A percentile compares a stretch with the other conserved stretches of the same genome.
Conservation (phyloP, 164 flowering plant species). For the Hamamelis virginiana region DNA sequence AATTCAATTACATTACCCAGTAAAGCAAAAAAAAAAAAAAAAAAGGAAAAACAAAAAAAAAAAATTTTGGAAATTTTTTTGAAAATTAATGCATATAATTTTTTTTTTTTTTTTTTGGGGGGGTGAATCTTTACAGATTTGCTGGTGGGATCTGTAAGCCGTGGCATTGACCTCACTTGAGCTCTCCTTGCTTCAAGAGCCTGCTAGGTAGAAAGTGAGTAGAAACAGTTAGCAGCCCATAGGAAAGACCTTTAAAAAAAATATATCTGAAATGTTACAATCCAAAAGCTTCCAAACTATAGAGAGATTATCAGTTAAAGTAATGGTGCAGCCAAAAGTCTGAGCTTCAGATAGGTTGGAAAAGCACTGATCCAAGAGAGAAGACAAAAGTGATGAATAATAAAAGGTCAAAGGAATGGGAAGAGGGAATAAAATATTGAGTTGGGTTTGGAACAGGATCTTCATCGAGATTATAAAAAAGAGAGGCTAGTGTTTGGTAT, state of each 20-base stretch:
- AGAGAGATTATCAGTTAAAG: background rate
- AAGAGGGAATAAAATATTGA: conserved; percentile 1
- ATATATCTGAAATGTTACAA: background rate
- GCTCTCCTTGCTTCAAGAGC: conserved; percentile 1
- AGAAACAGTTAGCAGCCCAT: background rate
- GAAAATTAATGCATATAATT: too few species aligned
- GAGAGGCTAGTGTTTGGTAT: background rate
- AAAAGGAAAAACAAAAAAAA: too few species aligned
- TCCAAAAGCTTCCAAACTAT: too few species aligned
- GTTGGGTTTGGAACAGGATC: conserved; percentile 8
- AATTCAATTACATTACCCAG: background rate
- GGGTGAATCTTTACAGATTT: background rate
- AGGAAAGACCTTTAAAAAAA: background rate
- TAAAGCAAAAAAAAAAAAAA: too few species aligned
- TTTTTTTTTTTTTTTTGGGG: too few species aligned
- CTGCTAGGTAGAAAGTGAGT: conserved; percentile 1
- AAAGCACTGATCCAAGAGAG: conserved; percentile 1
- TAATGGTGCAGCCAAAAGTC: conserved; percentile 1
- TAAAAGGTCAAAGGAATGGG: background rate
- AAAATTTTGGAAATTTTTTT: too few species aligned
- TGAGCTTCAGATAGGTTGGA: conserved; percentile 7
- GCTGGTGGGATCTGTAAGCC: background rate
- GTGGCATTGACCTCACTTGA: background rate
- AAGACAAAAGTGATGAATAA: background rate
- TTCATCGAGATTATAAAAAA: conserved; percentile 1